Conservation (phyloP, 441 rosid species). For the Omphalea diandra region DNA sequence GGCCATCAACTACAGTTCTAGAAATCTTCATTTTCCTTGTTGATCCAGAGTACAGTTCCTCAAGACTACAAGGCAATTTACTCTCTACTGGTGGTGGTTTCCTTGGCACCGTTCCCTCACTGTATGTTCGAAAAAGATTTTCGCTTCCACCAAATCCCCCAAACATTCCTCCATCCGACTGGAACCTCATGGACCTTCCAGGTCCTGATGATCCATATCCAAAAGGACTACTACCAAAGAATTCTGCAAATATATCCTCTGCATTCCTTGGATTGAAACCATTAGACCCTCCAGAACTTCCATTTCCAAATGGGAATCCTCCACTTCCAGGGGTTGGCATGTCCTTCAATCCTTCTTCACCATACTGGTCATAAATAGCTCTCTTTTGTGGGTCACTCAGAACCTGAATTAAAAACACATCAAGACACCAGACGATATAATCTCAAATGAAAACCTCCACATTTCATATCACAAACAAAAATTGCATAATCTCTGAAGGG, state of each 20-base stretch:
- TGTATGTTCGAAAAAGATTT: slow-evolving; percentile 57
- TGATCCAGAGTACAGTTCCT: slow-evolving; percentile 78
- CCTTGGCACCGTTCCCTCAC: slow-evolving; percentile 52
- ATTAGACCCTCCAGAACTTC: slow-evolving; percentile 34
- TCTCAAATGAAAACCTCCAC: neutral
- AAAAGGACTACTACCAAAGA: slow-evolving; percentile 89
- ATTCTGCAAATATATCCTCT: slow-evolving; percentile 92
- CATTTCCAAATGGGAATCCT: slow-evolving; percentile 36
- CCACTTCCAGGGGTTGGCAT: slow-evolving; percentile 58
- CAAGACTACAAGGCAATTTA: slow-evolving; percentile 85
- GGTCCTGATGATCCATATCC: slow-evolving; percentile 70
- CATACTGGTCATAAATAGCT: slow-evolving; percentile 73
- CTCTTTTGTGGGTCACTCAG: slow-evolving; percentile 85
- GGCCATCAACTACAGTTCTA: slow-evolving; percentile 63
- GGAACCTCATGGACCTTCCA: slow-evolving; percentile 70
- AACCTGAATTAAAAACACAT: slow-evolving; percentile 44
- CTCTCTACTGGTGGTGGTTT: slow-evolving; percentile 91
- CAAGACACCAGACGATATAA: neutral
- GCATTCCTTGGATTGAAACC: slow-evolving; percentile 96
- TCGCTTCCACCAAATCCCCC: slow-evolving; percentile 55
- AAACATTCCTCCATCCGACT: slow-evolving; percentile 68
- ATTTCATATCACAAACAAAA: neutral
- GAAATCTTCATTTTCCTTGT: slow-evolving; percentile 98
- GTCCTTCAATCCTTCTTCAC: slow-evolving; percentile 91
- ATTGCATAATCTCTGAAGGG: neutral